Evolutionary conservation across 805 yeast species (phyloP).

Genomic region (Suhomyces canberraensis): DNA sequence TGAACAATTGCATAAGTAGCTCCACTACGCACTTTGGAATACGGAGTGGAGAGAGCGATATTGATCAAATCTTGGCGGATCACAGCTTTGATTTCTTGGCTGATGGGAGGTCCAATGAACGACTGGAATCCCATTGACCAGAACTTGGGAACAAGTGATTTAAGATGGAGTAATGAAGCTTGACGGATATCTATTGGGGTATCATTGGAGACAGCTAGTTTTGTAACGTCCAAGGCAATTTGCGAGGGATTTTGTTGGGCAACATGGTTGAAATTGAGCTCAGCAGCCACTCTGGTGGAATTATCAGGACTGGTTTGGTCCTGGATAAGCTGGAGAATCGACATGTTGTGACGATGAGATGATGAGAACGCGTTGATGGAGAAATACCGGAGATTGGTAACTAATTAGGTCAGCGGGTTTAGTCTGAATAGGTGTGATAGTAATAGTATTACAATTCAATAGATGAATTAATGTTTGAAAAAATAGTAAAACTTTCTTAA

Average conservation of each 20-base stretch:
- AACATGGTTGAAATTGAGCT: slow-evolving; percentile 41
- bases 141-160: slow-evolving; percentile 61
- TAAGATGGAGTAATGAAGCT: slow-evolving; percentile 62
- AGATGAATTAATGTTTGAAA: no score
- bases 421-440: no score
- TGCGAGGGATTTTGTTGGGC: slow-evolving; percentile 50
- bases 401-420: no score
- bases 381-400: no score
- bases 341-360: no score
- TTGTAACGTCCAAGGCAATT: slow-evolving; percentile 41
- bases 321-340: slow-evolving; percentile 6
- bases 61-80: slow-evolving; percentile 52
- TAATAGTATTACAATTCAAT: no score
- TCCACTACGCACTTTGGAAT: slow-evolving; percentile 60
- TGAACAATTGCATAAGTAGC: slow-evolving; percentile 76
- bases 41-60: slow-evolving; percentile 41
- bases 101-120: slow-evolving; percentile 63
- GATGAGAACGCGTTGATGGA: slow-evolving; percentile 1
- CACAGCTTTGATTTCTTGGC: slow-evolving; percentile 46
- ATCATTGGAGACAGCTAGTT: slow-evolving; percentile 33
- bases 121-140: slow-evolving; percentile 87
- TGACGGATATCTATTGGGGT: slow-evolving; percentile 47
- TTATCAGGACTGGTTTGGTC: slow-evolving; percentile 49
- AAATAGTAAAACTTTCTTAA: no score
- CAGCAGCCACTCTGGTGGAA: slow-evolving; percentile 49